Percentiles rank a stretch among this genome's conserved stretches.
Evolutionary conservation across 2,329 filamentous ascomycete species (phyloP).

Genomic region (Pseudonectria foliicola): DNA sequence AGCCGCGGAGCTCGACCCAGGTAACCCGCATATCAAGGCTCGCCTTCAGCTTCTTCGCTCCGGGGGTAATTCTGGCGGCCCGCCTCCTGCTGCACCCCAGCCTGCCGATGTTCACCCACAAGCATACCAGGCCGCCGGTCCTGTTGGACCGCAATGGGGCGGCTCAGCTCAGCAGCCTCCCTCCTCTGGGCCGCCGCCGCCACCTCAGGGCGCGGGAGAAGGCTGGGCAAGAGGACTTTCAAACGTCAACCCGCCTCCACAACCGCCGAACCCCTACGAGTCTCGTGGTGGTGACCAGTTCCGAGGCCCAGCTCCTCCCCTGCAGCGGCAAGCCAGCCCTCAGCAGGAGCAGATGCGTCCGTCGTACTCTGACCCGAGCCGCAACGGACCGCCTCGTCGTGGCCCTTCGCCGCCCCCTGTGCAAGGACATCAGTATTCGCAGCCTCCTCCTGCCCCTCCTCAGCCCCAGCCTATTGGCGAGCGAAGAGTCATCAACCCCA

Average conservation of each 20-base stretch:
- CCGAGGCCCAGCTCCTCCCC: conserved; percentile 59
- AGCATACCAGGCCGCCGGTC: conserved; percentile 77
- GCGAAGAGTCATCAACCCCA: conserved; percentile 54
- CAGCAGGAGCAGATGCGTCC: conserved; percentile 58
- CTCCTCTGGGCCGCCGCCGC: conserved; percentile 52
- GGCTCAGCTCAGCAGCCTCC: conserved; percentile 56
- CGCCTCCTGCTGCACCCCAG: conserved; percentile 71
- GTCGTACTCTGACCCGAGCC: conserved; percentile 49
- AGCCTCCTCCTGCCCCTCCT: conserved; percentile 44
- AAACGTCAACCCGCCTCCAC: conserved; percentile 69
- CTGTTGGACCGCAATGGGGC: conserved; percentile 85
- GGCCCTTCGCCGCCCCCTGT: conserved; percentile 50
- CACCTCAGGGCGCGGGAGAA: conserved; percentile 49
- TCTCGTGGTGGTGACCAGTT: conserved; percentile 56
- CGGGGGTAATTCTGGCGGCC: conserved; percentile 64
- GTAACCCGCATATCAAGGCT: conserved; percentile 93
- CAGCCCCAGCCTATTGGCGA: conserved; percentile 41
- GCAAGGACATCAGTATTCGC: conserved; percentile 39
- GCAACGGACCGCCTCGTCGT: conserved; percentile 34
- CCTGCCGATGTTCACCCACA: conserved; percentile 95
- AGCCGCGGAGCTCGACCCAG: conserved; percentile 87
- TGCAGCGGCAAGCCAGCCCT: conserved; percentile 68
- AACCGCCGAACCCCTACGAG: conserved; percentile 77
- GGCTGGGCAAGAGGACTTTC: conserved; percentile 61
- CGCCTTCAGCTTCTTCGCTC: conserved; percentile 82